A percentile compares a stretch with the other conserved stretches of the same genome.
Conservation (phyloP, 1,139 yeast genomes). For the Pichia sp. region DNA sequence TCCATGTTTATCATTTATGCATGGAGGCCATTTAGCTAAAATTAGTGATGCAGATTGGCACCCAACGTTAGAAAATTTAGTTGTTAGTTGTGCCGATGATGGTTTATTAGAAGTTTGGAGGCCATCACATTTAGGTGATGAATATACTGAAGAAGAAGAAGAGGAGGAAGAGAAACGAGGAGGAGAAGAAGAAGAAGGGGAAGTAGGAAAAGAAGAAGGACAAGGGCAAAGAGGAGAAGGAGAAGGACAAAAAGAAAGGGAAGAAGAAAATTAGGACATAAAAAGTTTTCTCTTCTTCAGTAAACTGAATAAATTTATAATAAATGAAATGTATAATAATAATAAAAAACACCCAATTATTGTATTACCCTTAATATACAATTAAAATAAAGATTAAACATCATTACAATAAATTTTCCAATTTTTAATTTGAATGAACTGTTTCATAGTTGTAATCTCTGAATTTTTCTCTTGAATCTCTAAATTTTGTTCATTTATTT, state of each 20-base stretch:
- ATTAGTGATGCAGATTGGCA: constrained; percentile 47
- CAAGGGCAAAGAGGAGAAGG: too few relatives aligned
- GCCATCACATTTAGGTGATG: constrained; percentile 45
- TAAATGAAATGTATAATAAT: too few relatives aligned
- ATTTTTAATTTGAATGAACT: constrained; percentile 35
- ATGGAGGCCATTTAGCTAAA: constrained; percentile 56
- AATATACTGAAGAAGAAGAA: constrained; percentile 35
- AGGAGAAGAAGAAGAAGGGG: too few relatives aligned
- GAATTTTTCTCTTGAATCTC: constrained; percentile 28
- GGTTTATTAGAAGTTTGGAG: constrained; percentile 49
- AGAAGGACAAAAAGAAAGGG: too few relatives aligned
- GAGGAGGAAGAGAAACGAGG: constrained; percentile 32
- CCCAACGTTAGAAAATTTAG: constrained; percentile 38
- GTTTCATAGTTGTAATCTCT: constrained; percentile 30
- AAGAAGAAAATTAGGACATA: too few relatives aligned
- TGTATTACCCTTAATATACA: too few relatives aligned
- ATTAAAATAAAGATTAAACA: too few relatives aligned
- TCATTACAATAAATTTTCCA: constrained; percentile 25
- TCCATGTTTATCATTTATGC: constrained; percentile 54
- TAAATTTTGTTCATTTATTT: constrained; percentile 32
- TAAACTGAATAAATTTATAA: too few relatives aligned
- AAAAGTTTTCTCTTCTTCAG: too few relatives aligned
- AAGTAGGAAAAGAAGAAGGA: constrained; percentile 14
- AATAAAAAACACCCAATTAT: too few relatives aligned
- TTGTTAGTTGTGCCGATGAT: constrained; percentile 49